phyloP scores from a whole-genome alignment of 192 early-diverging fungal species.

The Geranomyces michiganensis region DNA sequence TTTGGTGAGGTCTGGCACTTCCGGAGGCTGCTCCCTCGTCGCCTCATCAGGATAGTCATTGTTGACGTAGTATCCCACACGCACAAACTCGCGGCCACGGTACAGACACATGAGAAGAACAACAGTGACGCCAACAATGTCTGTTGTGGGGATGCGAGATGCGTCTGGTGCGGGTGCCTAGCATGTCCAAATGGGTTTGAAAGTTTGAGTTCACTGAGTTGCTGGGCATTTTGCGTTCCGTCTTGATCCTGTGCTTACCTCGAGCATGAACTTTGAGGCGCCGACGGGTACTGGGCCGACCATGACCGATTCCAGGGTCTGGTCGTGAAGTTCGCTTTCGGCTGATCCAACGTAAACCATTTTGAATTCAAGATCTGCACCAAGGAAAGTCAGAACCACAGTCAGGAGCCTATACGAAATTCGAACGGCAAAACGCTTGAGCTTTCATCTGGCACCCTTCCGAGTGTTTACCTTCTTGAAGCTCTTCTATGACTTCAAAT shows the following conservation, averaged over 20 bases:
- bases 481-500: constrained; percentile 88
- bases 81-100: constrained; percentile 88
- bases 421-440: no score
- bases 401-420: neutral
- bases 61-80: constrained; percentile 98
- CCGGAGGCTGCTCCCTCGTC: constrained; percentile 69
- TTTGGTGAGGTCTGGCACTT: constrained; percentile 69
- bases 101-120: constrained; percentile 89
- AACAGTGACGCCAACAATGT: constrained; percentile 18
- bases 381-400: neutral
- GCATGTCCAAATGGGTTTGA: no score
- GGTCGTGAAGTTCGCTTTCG: constrained; percentile 82
- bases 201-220: no score
- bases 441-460: no score
- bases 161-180: constrained; percentile 62
- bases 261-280: constrained; percentile 90
- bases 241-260: constrained; percentile 57
- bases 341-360: constrained; percentile 89
- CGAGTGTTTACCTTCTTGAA: constrained; percentile 82
- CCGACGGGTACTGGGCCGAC: constrained; percentile 96
- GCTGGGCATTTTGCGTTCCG: no score
- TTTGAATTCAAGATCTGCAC: constrained; percentile 92
- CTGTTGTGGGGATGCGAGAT: constrained; percentile 68
- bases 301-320: constrained; percentile 91
- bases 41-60: constrained; percentile 90